Evolutionary conservation across 2,329 filamentous ascomycete species (phyloP).

Genomic region (Ceratocystis papillata): DNA sequence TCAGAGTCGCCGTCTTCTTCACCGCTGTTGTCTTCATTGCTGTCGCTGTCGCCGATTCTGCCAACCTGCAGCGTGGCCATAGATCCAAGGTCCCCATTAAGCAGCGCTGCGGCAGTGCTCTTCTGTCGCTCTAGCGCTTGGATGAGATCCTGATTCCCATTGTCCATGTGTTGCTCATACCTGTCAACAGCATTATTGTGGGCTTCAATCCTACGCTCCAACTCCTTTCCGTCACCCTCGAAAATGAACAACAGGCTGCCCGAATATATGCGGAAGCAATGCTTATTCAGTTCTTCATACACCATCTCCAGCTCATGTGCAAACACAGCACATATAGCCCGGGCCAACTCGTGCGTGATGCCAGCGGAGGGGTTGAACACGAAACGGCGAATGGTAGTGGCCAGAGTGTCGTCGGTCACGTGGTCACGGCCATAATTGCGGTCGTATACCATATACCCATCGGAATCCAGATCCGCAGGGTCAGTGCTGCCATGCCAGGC

Average conservation of each 20-base stretch:
- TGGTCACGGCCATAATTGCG: slow-evolving; percentile 49
- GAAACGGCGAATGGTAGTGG: slow-evolving; percentile 45
- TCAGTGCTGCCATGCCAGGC: slow-evolving; percentile 49
- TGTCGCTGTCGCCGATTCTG: slow-evolving; percentile 18
- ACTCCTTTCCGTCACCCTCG: slow-evolving; percentile 49
- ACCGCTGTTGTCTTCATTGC: slow-evolving; percentile 35
- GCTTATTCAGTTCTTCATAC: slow-evolving; percentile 41
- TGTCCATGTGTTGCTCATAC: slow-evolving; percentile 27
- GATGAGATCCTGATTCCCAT: slow-evolving; percentile 26
- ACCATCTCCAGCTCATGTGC: slow-evolving; percentile 43
- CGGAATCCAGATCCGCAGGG: slow-evolving; percentile 40
- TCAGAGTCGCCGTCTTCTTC: slow-evolving; percentile 30
- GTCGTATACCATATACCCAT: slow-evolving; percentile 50
- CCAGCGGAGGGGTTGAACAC: slow-evolving; percentile 48
- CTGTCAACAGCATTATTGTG: slow-evolving; percentile 40
- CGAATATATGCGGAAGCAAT: slow-evolving; percentile 56
- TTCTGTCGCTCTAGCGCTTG: slow-evolving; percentile 30
- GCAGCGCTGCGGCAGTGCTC: slow-evolving; percentile 48
- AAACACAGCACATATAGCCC: slow-evolving; percentile 45
- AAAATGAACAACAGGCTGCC: slow-evolving; percentile 53
- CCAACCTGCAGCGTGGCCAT: slow-evolving; percentile 25
- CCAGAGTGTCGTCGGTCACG: slow-evolving; percentile 45
- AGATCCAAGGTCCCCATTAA: slow-evolving; percentile 36
- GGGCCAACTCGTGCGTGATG: slow-evolving; percentile 49
- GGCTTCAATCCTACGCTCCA: slow-evolving; percentile 45